A percentile compares a stretch with the other conserved stretches of the same genome.
phyloP scores from a whole-genome alignment of 2,329 filamentous ascomycete genomes.

The Chlorencoelia australis region DNA sequence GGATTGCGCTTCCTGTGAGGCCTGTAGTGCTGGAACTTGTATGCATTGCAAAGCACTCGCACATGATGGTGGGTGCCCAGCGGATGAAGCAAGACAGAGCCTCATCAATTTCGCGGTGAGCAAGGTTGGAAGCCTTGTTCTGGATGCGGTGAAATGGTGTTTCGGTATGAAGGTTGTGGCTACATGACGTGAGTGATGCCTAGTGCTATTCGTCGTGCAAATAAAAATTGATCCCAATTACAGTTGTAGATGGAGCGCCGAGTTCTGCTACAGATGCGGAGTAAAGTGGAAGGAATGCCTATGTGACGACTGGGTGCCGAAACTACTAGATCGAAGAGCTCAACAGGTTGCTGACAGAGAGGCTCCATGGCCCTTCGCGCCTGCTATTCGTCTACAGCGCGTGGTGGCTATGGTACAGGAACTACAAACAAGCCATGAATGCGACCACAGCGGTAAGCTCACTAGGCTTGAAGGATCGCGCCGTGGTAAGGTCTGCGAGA shows the following conservation, averaged over 20 bases:
- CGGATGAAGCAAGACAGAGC: slow-evolving; percentile 11
- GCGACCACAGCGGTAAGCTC: slow-evolving; percentile 12
- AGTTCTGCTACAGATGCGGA: slow-evolving; percentile 19
- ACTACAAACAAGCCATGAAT: slow-evolving; percentile 13
- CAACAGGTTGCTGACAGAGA: slow-evolving; percentile 17
- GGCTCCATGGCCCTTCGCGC: slow-evolving; percentile 8
- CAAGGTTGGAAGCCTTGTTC: slow-evolving; percentile 14
- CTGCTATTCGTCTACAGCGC: slow-evolving; percentile 11
- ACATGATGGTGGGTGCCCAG: slow-evolving; percentile 11
- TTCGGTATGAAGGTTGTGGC: slow-evolving; percentile 12
- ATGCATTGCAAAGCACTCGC: slow-evolving; percentile 13
- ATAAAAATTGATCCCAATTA: slow-evolving; percentile 8
- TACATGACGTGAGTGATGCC: slow-evolving; percentile 15
- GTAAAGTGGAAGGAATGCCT: slow-evolving; percentile 17
- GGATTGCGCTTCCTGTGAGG: slow-evolving; percentile 11
- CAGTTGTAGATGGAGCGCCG: slow-evolving; percentile 15
- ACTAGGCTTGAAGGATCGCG: slow-evolving; percentile 10
- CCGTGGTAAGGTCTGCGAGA: slow-evolving; percentile 10
- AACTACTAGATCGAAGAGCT: slow-evolving; percentile 16
- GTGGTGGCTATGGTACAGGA: slow-evolving; percentile 11
- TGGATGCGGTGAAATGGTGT: slow-evolving; percentile 13
- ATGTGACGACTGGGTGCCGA: slow-evolving; percentile 15
- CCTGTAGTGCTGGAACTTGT: slow-evolving; percentile 12
- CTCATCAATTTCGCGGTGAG: slow-evolving; percentile 10
- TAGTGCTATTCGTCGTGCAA: slow-evolving; percentile 5